These are phyloP conservation scores for Trypanosoma theileri DNA, from an alignment of 208 protist genomes.

Conservation along the genomic window DNA sequence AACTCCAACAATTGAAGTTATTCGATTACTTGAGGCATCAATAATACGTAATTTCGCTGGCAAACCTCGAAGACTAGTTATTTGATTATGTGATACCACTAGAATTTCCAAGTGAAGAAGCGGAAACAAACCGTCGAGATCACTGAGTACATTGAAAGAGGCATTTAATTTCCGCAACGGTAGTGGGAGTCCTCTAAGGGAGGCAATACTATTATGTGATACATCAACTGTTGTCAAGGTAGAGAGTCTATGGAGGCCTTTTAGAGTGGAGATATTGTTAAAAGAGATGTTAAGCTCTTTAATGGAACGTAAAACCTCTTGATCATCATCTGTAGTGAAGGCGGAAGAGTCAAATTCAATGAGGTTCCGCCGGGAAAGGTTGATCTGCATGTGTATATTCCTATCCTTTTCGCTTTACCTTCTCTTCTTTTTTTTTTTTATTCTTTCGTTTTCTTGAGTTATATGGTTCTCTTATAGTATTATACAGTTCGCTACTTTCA, in stretches of 20 bases:
- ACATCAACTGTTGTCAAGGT: slow-evolving; percentile 53
- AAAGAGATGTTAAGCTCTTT: slow-evolving; percentile 63
- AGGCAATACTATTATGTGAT: slow-evolving; percentile 72
- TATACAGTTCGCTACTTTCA: slow-evolving; percentile 6
- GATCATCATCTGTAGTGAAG: slow-evolving; percentile 44
- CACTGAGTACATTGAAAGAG: slow-evolving; percentile 26
- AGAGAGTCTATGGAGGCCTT: slow-evolving; percentile 49
- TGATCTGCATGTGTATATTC: slow-evolving; percentile 41
- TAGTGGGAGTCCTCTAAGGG: slow-evolving; percentile 35
- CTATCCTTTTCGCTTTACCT: background rate
- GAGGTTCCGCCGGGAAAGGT: slow-evolving; percentile 58
- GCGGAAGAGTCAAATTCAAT: slow-evolving; percentile 66
- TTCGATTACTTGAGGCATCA: slow-evolving; percentile 56
- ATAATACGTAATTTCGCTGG: slow-evolving; percentile 53
- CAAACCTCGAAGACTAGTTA: slow-evolving; percentile 56
- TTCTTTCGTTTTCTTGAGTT: background rate
- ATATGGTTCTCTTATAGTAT: background rate
- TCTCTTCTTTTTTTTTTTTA: background rate
- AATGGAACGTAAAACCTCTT: slow-evolving; percentile 56
- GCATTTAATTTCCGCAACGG: slow-evolving; percentile 29
- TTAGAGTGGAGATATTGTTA: slow-evolving; percentile 61
- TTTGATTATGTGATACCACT: slow-evolving; percentile 70
- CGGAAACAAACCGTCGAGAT: slow-evolving; percentile 44
- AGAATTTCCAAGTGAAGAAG: slow-evolving; percentile 55
- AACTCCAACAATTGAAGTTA: slow-evolving; percentile 48